These are phyloP conservation scores for Grosmannia penicillata DNA, from an alignment of 2,329 filamentous ascomycete species.

Conservation along the genomic window DNA sequence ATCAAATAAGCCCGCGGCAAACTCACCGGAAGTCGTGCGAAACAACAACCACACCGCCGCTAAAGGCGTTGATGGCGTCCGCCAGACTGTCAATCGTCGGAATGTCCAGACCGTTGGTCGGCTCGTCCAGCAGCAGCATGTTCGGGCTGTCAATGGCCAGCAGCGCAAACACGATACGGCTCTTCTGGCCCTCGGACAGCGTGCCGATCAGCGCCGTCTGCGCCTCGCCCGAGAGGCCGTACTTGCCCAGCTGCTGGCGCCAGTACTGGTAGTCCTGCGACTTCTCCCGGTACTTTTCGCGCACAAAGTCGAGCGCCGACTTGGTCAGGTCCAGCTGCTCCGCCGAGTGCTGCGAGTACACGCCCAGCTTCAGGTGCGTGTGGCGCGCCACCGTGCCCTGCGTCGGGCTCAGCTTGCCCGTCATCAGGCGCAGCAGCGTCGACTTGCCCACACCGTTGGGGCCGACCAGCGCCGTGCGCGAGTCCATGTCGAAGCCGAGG, in stretches of 20 bases:
- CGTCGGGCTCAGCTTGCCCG: constrained; percentile 80
- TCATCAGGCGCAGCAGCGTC: constrained; percentile 90
- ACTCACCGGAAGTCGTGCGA: constrained; percentile 96
- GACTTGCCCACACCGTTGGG: constrained; percentile 99
- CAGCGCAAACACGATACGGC: constrained; percentile 92
- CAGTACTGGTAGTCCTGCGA: constrained; percentile 99
- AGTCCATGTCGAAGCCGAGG: constrained; percentile 99
- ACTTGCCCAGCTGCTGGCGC: constrained; percentile 91
- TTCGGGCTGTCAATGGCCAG: constrained; percentile 91
- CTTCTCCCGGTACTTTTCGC: constrained; percentile 80
- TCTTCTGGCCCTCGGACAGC: constrained; percentile 93
- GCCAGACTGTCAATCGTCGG: constrained; percentile 95
- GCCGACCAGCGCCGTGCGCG: constrained; percentile 86
- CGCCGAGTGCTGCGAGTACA: constrained; percentile 97
- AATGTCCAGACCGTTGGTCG: constrained; percentile 98
- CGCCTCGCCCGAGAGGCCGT: constrained; percentile 81
- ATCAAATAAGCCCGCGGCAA: too few relatives aligned
- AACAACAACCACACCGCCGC: constrained; percentile 92
- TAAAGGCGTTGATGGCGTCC: constrained; percentile 93
- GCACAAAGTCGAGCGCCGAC: constrained; percentile 91
- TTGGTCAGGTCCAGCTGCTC: constrained; percentile 98
- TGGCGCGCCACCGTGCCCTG: constrained; percentile 72
- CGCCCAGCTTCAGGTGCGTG: constrained; percentile 94
- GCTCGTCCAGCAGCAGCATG: constrained; percentile 96
- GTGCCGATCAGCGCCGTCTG: constrained; percentile 98